These are phyloP conservation scores for Cymodocea nodosa DNA, from an alignment of 116 monocot species.

Conservation along the genomic window DNA sequence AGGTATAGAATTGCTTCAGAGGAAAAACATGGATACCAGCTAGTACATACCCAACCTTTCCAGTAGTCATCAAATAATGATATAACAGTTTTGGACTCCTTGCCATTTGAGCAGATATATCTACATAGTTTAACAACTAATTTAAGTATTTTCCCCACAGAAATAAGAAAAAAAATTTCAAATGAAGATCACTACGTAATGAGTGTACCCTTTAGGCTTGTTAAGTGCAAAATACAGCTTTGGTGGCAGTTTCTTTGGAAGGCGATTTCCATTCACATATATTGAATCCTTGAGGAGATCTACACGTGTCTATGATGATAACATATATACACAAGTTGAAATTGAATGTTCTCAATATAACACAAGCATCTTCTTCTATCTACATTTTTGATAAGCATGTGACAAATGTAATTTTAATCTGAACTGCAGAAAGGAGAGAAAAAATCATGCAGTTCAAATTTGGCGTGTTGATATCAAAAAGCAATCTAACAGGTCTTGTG, in stretches of 20 bases:
- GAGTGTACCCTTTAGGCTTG: slow-evolving; percentile 86
- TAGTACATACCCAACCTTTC: slow-evolving; percentile 70
- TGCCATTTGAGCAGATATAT: slow-evolving; percentile 86
- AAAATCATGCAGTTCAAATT: neutral
- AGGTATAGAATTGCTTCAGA: too few species aligned
- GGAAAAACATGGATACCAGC: neutral
- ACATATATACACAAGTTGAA: neutral
- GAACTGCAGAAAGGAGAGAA: neutral
- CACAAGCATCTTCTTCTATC: neutral
- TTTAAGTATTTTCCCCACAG: neutral
- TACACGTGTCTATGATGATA: slow-evolving; percentile 56
- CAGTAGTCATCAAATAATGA: slow-evolving; percentile 79
- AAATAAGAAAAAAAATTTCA: neutral
- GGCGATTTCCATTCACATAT: slow-evolving; percentile 89
- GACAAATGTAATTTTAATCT: neutral
- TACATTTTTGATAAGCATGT: neutral
- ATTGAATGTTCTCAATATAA: neutral
- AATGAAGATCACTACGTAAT: neutral
- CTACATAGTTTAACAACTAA: slow-evolving; percentile 16
- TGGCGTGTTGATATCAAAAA: neutral
- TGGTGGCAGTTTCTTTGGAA: slow-evolving; percentile 84
- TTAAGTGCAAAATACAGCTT: slow-evolving; percentile 94
- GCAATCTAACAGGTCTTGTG: neutral
- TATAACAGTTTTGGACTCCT: slow-evolving; percentile 66
- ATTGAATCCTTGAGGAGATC: slow-evolving; percentile 81